Base-by-base conservation (phyloP, 2,329 filamentous ascomycete species). In the Bipolaris cookei region DNA sequence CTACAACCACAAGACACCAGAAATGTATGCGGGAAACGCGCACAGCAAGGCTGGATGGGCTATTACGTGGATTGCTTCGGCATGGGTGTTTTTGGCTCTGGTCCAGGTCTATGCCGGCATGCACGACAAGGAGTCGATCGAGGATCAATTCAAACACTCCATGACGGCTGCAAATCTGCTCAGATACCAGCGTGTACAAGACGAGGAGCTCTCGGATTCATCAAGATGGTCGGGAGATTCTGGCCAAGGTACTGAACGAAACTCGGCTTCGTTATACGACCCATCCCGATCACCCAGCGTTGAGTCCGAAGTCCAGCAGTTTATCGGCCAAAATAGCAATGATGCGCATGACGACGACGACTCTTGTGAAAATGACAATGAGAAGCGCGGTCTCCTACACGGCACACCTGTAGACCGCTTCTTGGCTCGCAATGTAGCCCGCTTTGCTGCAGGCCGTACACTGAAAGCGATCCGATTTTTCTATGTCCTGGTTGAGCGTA, bases 21-120 rank as follows among this genome's bases (percentile, higher is more conserved):
- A 97, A 71, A 80, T 97, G 20, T 97, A 97, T 73, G 87, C 88
- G 30, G 88, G 90, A 72, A 96, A 96, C 72, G 86, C 89, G n/a
- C 93, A 97, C 75, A 88, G 92, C 79, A 92, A 90, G 75, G 83
- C 94, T 41, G 92, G 92, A 52, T 98, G 94, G 94, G 82, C 91
- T 39, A 83, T 89, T 28, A 94, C 90, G 3, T 90, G 86, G 81
- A 81, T 93, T 3, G 82, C 90, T 10, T 82, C 82, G 50, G 86
- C 84, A 0, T 94, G 97, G 78, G 83, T 89, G 14, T 68, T 89
- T 37, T 80, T 96, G 72, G 85, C 86, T 46, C 73, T 92, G 52
- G 77, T 91, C 44, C 87, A 87, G 50, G 79, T 83, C 39, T 85
- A 90, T 59, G 82, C 84, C 4, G 82, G 83, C 14, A 76, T 82